These are phyloP conservation scores for Pseudocercospora eumusae DNA, from an alignment of 2,329 filamentous ascomycete species.

Conservation along the genomic window DNA sequence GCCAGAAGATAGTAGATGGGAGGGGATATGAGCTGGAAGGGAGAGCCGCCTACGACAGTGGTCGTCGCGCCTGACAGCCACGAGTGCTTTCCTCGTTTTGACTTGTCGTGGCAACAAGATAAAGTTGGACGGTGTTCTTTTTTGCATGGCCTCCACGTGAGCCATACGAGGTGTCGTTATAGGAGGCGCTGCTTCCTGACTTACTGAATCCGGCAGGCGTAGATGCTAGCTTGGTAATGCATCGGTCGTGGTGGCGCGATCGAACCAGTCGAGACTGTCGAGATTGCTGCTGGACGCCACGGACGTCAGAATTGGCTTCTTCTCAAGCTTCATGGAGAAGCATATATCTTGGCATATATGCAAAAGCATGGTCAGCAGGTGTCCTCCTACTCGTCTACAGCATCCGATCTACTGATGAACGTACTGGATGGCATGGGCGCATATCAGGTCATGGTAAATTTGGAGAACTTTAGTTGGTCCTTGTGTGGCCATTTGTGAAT, in stretches of 20 bases:
- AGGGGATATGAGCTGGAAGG: not conserved
- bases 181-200: not conserved
- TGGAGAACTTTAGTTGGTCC: too few relatives aligned
- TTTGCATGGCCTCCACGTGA: not conserved
- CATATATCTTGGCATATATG: constrained; percentile 1
- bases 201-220: not conserved
- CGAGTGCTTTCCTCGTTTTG: not conserved
- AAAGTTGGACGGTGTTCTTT: not conserved
- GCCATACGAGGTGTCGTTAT: not conserved
- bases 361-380: not conserved
- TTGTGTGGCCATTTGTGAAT: too few relatives aligned
- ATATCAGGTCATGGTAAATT: too few relatives aligned
- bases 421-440: too few relatives aligned
- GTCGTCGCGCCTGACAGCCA: not conserved
- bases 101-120: not conserved
- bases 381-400: not conserved
- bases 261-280: not conserved
- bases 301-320: not conserved
- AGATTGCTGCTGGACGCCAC: not conserved
- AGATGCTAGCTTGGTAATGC: not conserved
- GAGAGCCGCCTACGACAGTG: not conserved
- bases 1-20: not conserved
- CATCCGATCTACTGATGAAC: not conserved
- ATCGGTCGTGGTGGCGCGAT: not conserved
- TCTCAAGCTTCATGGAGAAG: not conserved